phyloP scores from a whole-genome alignment of 1,284 basidiomycete genomes.

The Thelephora terrestris region DNA sequence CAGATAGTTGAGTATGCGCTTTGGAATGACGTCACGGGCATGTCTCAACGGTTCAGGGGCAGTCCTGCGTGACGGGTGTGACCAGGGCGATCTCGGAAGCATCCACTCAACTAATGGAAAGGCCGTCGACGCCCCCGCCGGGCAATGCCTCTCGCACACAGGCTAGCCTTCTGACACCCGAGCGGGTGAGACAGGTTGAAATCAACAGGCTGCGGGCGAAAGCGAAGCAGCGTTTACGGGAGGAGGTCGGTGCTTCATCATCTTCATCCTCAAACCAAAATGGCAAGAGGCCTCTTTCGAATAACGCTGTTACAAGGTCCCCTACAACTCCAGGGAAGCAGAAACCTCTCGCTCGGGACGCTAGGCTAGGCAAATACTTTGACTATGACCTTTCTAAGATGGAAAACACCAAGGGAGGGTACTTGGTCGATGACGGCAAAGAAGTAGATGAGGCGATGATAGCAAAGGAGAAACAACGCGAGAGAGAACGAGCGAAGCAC shows the following conservation, averaged over 20 bases:
- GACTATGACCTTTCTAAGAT: constrained; percentile 97
- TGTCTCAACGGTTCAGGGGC: no score
- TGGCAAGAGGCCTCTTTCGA: constrained; percentile 25
- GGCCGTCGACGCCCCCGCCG: no score
- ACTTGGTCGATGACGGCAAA: constrained; percentile 76
- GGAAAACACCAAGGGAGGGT: constrained; percentile 92
- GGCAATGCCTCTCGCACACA: background rate
- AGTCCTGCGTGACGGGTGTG: no score
- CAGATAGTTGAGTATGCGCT: no score
- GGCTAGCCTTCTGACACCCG: constrained; percentile 21
- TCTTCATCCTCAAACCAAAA: constrained; percentile 32
- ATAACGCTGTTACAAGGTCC: constrained; percentile 44
- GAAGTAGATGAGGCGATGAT: constrained; percentile 58
- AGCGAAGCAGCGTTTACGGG: constrained; percentile 30
- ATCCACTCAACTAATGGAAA: no score
- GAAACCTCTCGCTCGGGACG: constrained; percentile 43
- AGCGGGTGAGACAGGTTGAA: constrained; percentile 31
- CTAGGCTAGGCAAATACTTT: constrained; percentile 77
- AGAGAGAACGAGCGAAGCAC: constrained; percentile 58
- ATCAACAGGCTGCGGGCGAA: constrained; percentile 33
- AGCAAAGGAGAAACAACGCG: constrained; percentile 68
- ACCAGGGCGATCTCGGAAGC: no score
- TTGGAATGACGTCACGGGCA: no score
- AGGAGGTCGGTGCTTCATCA: constrained; percentile 29
- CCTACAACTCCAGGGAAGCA: constrained; percentile 38